phyloP scores from a whole-genome alignment of 768 basidiomycete species.

The Boletus pseudo-olivaceus region DNA sequence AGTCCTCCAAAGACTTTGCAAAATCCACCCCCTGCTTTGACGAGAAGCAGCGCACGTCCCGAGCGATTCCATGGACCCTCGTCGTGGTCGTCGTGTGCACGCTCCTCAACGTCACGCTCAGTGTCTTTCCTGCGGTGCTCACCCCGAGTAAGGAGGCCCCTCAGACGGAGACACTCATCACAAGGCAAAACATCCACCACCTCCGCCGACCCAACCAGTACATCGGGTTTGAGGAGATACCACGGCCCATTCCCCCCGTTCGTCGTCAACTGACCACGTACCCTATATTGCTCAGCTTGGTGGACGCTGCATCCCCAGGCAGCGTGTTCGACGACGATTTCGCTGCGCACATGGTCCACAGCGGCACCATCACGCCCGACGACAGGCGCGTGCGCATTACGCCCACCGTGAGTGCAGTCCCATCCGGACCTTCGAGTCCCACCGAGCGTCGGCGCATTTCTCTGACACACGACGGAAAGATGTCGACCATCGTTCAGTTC shows the following conservation, averaged over 20 bases:
- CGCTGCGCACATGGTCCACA: constrained; percentile 3
- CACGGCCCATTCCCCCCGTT: constrained; percentile 1
- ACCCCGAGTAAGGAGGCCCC: not conserved
- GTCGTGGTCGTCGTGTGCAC: constrained; percentile 4
- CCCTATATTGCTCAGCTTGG: constrained; percentile 7
- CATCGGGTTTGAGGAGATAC: constrained; percentile 10
- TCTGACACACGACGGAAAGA: not conserved
- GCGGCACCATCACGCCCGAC: constrained; percentile 8
- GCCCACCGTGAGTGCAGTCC: not conserved
- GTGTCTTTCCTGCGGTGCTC: not conserved
- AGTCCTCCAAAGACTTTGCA: not conserved
- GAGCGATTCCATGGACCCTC: constrained; percentile 7
- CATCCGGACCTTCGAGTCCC: not conserved
- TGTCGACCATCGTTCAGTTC: constrained; percentile 7
- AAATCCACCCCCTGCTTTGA: not conserved
- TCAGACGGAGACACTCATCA: not conserved
- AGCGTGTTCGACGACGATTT: constrained; percentile 8
- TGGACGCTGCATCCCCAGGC: constrained; percentile 6
- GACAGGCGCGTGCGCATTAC: constrained; percentile 3
- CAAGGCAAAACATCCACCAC: constrained; percentile 8
- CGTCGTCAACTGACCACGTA: constrained; percentile 2
- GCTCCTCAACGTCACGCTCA: constrained; percentile 4
- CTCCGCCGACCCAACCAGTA: constrained; percentile 10
- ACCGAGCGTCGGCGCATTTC: no score
- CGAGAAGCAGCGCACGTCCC: not conserved